Percentiles rank a stretch among this genome's conserved stretches.
Conservation (phyloP, 768 basidiomycete genomes). For the Cystofilobasidium bisporidii region DNA sequence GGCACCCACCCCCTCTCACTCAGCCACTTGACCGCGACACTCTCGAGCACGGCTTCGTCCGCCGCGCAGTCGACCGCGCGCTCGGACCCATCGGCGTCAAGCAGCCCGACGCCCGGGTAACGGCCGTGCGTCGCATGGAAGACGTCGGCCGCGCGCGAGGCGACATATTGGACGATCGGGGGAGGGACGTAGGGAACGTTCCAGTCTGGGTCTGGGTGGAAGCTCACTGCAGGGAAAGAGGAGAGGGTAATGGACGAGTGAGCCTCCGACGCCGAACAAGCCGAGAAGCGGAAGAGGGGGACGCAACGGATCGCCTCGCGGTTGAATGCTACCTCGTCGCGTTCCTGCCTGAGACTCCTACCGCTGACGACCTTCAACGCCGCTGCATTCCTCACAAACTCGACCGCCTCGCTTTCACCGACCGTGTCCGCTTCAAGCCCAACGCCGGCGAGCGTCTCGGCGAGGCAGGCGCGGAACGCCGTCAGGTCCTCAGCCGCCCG, state of each 20-base stretch:
- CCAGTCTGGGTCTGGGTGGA: slow-evolving; percentile 27
- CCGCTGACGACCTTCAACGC: slow-evolving; percentile 40
- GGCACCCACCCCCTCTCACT: slow-evolving; percentile 1
- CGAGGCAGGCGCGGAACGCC: slow-evolving; percentile 32
- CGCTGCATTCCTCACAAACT: slow-evolving; percentile 42
- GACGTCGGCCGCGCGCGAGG: slow-evolving; percentile 36
- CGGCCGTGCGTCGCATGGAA: slow-evolving; percentile 35
- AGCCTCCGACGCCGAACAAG: too few relatives aligned
- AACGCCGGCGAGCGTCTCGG: slow-evolving; percentile 30
- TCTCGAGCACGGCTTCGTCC: slow-evolving; percentile 9
- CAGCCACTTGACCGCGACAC: slow-evolving; percentile 6
- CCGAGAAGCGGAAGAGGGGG: background rate
- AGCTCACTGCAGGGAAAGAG: slow-evolving; percentile 1
- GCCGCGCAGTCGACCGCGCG: slow-evolving; percentile 1
- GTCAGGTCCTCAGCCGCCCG: slow-evolving; percentile 47
- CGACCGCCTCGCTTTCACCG: slow-evolving; percentile 37
- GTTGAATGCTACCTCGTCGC: slow-evolving; percentile 20
- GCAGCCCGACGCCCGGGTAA: slow-evolving; percentile 35
- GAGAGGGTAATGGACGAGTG: too few relatives aligned
- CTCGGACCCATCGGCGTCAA: background rate
- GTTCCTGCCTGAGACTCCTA: slow-evolving; percentile 35
- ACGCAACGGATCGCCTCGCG: slow-evolving; percentile 37
- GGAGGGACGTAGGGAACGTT: slow-evolving; percentile 26
- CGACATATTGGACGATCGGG: slow-evolving; percentile 38
- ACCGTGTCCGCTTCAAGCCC: slow-evolving; percentile 36